phyloP scores from a whole-genome alignment of 805 yeast species.

The Lachancea lanzarotensis region DNA sequence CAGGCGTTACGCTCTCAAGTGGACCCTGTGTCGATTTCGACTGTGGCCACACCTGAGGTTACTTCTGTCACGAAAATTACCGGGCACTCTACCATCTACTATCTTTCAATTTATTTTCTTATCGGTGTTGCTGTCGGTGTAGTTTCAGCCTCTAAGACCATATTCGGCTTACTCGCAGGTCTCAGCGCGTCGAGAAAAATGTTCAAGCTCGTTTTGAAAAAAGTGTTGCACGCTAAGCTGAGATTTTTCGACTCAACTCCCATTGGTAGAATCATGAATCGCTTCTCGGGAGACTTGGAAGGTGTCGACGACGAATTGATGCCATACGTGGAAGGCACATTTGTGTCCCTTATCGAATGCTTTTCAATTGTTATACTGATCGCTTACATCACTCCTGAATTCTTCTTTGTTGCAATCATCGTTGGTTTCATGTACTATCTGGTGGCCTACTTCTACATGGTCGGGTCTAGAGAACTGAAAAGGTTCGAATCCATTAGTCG shows the following conservation, averaged over 20 bases:
- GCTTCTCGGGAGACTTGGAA: slow-evolving; percentile 93
- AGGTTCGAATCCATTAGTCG: slow-evolving; percentile 82
- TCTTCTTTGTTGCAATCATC: slow-evolving; percentile 66
- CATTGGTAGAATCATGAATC: slow-evolving; percentile 90
- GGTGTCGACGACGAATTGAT: slow-evolving; percentile 89
- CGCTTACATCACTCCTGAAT: slow-evolving; percentile 75
- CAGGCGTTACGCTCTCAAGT: not conserved
- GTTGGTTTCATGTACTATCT: slow-evolving; percentile 55
- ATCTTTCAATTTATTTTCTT: slow-evolving; percentile 57
- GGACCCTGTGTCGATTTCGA: too few relatives aligned
- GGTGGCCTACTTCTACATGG: slow-evolving; percentile 71
- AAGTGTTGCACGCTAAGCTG: slow-evolving; percentile 70
- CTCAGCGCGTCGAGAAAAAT: slow-evolving; percentile 70
- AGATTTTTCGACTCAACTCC: slow-evolving; percentile 96
- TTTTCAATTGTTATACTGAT: slow-evolving; percentile 66
- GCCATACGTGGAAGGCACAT: slow-evolving; percentile 67
- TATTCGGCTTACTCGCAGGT: slow-evolving; percentile 60
- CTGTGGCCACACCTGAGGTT: not conserved
- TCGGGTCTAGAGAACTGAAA: slow-evolving; percentile 85
- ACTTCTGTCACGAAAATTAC: slow-evolving; percentile 1
- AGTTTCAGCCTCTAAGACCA: slow-evolving; percentile 53
- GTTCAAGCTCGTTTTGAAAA: slow-evolving; percentile 56
- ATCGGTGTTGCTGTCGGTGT: slow-evolving; percentile 61
- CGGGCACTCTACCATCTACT: slow-evolving; percentile 52
- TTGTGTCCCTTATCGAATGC: slow-evolving; percentile 61